phyloP scores from a whole-genome alignment of 345 rosid genomes.

The Eucalyptus albens region DNA sequence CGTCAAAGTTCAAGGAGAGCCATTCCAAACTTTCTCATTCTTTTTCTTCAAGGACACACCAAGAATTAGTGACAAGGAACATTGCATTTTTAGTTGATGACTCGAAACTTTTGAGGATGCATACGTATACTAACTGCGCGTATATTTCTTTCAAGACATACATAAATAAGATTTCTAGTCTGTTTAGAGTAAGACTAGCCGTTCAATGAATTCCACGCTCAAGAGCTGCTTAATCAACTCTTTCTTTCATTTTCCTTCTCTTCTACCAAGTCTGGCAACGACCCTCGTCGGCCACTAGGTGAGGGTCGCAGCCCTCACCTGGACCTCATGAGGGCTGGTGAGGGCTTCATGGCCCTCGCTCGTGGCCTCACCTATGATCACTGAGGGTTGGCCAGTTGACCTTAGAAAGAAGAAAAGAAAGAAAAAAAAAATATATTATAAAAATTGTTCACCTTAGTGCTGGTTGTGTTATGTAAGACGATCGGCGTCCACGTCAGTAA shows the following conservation, averaged over 20 bases:
- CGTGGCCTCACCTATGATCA: no score
- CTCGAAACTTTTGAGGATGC: neutral
- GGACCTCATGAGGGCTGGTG: no score
- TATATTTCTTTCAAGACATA: neutral
- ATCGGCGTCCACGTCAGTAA: rapidly evolving
- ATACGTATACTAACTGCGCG: neutral
- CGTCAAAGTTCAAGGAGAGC: neutral
- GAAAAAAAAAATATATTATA: no score
- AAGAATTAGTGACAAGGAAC: neutral
- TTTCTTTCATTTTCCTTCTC: no score
- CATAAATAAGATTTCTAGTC: neutral
- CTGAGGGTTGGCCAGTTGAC: no score
- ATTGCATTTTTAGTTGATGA: neutral
- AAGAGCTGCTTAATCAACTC: neutral
- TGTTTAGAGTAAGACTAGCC: neutral
- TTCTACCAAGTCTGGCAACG: no score
- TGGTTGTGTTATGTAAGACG: rapidly evolving
- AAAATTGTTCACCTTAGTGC: no score
- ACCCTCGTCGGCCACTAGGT: no score
- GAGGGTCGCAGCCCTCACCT: no score
- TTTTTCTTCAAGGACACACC: neutral
- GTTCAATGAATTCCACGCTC: neutral
- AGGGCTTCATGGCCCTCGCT: no score
- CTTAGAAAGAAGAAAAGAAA: rapidly evolving
- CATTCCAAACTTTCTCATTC: neutral